Base-by-base conservation (phyloP, 345 rosid genomes). In the Brassica incana region DNA sequence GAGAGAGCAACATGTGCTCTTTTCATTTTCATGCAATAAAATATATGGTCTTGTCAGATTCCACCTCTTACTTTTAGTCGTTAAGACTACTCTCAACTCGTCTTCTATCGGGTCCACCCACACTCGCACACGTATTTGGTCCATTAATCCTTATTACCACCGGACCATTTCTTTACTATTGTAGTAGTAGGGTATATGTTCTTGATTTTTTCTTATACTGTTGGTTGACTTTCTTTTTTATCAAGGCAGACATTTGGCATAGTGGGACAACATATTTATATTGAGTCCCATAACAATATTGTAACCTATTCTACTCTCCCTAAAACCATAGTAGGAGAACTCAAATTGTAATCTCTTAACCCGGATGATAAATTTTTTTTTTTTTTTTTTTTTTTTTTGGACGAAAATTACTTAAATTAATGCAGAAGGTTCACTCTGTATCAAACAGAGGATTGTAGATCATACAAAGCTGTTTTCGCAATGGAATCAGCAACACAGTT, bases 91-190 rank as follows among this genome's bases (percentile, higher is more conserved):
- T 45, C 52, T 38, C 72, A 56, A 65, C 73, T 78, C 30, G 69
- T 8, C 63, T n/a, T 65, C 30, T 18, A 6, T 58, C 8, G 74
- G 83, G 80, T 59, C 83, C 83, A 81, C 69, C 80, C 80, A 81
- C 69, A 11, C 65, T 15, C 14, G 14, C n/a, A 71, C 83, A 80
- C 83, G 83, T 74, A 74, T 80, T 80, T 74, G 83, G 75, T 74
- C 59, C 48, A 35, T 29, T 29, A 48, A 79, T 74, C 78, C 54
- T 25, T 40, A 3, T 67, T 29, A 67, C 8, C 33, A 60, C 64
- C 5, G 64, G 32, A 60, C 65, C 5, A 14, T 33, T 52, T 50
- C 6, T 45, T 56, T 67, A 48, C 1, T 50, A 30, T 2, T 52
- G 2, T 18, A 11, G 12, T 38, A 14, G 20, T 50, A 64, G 32